Percentiles rank a stretch among this genome's conserved stretches.
Evolutionary conservation across 169 alveolate genomes (phyloP).

Genomic region (Perkinsus marinus): DNA sequence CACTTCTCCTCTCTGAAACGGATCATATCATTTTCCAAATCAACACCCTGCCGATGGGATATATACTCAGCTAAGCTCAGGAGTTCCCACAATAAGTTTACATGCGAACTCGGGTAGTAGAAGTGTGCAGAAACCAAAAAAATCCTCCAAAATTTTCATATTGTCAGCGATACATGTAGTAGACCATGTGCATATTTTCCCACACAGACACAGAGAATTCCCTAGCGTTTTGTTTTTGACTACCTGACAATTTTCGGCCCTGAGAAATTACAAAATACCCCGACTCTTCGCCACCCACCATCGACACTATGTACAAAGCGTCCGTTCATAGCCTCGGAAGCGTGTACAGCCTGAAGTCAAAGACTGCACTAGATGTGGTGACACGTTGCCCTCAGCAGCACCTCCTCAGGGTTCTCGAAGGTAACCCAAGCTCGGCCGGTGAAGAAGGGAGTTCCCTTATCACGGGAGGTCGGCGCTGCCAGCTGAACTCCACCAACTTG

Average conservation of each 20-base stretch:
- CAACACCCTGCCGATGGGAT: no score
- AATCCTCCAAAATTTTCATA: no score
- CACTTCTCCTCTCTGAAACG: neutral
- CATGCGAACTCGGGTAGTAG: no score
- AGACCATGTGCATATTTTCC: no score
- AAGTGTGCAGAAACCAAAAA: no score
- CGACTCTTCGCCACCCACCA: neutral
- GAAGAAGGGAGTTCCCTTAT: neutral
- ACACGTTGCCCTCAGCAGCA: neutral
- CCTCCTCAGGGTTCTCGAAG: neutral
- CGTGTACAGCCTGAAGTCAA: neutral
- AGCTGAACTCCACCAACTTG: neutral
- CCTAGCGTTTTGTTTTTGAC: no score
- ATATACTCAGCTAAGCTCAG: no score
- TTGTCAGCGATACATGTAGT: no score
- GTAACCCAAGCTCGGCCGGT: neutral
- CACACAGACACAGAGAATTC: no score
- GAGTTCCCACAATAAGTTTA: no score
- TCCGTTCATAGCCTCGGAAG: neutral
- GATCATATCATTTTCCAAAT: neutral
- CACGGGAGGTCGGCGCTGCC: neutral
- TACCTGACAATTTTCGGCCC: neutral
- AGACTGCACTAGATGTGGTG: neutral
- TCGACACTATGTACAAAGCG: neutral
- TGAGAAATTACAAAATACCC: neutral